A percentile compares a stretch with the other conserved stretches of the same genome.
Evolutionary conservation across 2,329 filamentous ascomycete species (phyloP).

Genomic region (Gyromitra esculenta): DNA sequence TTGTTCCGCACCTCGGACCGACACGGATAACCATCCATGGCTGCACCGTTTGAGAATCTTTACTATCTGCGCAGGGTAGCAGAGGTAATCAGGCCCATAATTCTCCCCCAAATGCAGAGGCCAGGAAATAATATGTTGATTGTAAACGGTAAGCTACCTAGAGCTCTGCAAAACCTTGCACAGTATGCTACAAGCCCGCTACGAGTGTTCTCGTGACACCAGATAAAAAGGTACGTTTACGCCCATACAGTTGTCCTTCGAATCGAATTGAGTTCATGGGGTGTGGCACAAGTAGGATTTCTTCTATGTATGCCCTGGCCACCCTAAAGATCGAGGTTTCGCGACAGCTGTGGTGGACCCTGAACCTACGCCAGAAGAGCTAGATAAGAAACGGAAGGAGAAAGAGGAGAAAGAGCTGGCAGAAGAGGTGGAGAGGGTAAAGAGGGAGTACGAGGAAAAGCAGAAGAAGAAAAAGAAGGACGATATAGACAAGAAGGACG

Average conservation of each 20-base stretch:
- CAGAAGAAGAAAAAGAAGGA: constrained; percentile 67
- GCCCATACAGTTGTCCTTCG: constrained; percentile 7
- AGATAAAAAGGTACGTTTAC: constrained; percentile 78
- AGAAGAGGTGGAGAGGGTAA: constrained; percentile 71
- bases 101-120: background rate
- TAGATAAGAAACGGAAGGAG: constrained; percentile 65
- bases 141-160: constrained; percentile 2
- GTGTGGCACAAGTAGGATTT: constrained; percentile 70
- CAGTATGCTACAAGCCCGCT: constrained; percentile 89
- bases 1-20: background rate
- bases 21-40: constrained; percentile 21
- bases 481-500: constrained; percentile 67
- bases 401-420: constrained; percentile 70
- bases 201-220: constrained; percentile 87
- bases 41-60: constrained; percentile 74
- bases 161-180: constrained; percentile 81
- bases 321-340: constrained; percentile 85
- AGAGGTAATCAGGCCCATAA: constrained; percentile 63
- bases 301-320: constrained; percentile 87
- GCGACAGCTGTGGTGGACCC: constrained; percentile 73
- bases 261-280: constrained; percentile 4
- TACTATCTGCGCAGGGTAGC: constrained; percentile 89
- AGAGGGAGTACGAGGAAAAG: constrained; percentile 79
- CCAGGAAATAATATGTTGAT: constrained; percentile 16
- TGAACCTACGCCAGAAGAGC: constrained; percentile 66